Conservation (phyloP, 805 yeast genomes). For the Schizosaccharomyces lindneri region DNA sequence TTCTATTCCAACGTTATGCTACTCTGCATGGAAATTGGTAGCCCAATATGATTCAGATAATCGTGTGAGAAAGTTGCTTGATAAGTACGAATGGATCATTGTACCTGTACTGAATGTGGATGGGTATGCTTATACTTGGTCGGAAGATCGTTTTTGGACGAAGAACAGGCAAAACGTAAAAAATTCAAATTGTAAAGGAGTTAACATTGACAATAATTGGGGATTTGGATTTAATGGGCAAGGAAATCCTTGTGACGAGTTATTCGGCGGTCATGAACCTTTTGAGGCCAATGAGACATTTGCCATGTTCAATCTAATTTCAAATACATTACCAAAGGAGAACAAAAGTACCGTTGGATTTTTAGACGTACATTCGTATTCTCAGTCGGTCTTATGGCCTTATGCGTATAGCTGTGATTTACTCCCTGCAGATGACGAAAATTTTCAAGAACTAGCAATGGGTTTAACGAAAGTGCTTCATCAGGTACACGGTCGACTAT, state of each 20-base stretch:
- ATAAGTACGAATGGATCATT: conserved; percentile 43
- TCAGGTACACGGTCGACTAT: conserved; percentile 33
- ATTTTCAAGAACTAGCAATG: conserved; percentile 54
- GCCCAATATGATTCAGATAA: conserved; percentile 20
- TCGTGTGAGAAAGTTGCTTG: conserved; percentile 23
- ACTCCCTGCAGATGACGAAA: conserved; percentile 56
- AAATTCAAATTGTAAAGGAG: conserved; percentile 44
- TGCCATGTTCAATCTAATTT: conserved; percentile 7
- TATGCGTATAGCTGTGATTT: conserved; percentile 57
- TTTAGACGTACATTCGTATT: conserved; percentile 62
- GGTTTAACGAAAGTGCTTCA: conserved; percentile 58
- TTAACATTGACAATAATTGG: conserved; percentile 45
- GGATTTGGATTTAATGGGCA: conserved; percentile 11
- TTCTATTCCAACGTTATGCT: conserved; percentile 43
- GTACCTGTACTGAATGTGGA: conserved; percentile 78
- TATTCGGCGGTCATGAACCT: conserved; percentile 51
- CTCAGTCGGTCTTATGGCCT: conserved; percentile 62
- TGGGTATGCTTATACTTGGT: conserved; percentile 73
- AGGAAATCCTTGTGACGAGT: not conserved
- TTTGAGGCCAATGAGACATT: conserved; percentile 38
- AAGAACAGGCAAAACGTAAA: conserved; percentile 63
- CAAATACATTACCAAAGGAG: conserved; percentile 10
- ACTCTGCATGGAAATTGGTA: conserved; percentile 24
- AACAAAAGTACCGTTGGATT: conserved; percentile 41
- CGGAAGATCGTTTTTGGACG: conserved; percentile 42